These are phyloP conservation scores for Aspergillus cristatus DNA, from an alignment of 495 filamentous ascomycete species.

Conservation along the genomic window DNA sequence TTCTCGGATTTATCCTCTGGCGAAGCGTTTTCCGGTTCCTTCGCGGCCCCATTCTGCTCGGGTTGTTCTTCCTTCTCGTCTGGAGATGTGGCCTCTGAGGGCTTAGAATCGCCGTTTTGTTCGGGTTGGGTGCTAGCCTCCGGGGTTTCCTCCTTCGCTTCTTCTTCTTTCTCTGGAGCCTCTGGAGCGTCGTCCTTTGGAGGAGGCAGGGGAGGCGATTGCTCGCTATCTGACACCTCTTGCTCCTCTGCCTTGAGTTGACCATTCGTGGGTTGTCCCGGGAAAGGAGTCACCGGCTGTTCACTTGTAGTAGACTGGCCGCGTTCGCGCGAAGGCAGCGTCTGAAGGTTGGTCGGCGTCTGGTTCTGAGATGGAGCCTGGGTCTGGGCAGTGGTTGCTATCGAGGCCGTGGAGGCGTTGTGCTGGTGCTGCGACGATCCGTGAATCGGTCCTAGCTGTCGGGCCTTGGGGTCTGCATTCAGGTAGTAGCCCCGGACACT, in stretches of 20 bases:
- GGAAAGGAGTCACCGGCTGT: constrained; percentile 36
- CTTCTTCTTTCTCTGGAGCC: neutral
- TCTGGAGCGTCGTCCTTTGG: constrained; percentile 26
- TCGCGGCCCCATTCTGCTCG: constrained; percentile 1
- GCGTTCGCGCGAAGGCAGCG: constrained; percentile 9
- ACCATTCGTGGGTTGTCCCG: constrained; percentile 25
- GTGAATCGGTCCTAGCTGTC: constrained; percentile 45
- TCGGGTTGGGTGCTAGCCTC: constrained; percentile 8
- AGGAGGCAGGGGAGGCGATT: constrained; percentile 24
- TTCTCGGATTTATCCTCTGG: constrained; percentile 15
- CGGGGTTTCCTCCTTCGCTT: constrained; percentile 5
- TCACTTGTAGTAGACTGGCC: constrained; percentile 18
- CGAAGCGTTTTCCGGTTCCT: constrained; percentile 13
- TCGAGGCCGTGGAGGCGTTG: constrained; percentile 27
- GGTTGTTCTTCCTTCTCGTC: constrained; percentile 4
- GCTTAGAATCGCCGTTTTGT: constrained; percentile 15
- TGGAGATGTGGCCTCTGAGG: neutral
- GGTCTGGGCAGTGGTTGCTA: constrained; percentile 13
- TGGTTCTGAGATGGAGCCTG: constrained; percentile 12
- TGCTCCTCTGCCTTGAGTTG: constrained; percentile 19
- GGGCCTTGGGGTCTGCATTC: constrained; percentile 66
- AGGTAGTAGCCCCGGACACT: constrained; percentile 94
- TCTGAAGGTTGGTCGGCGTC: constrained; percentile 17
- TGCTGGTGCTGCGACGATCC: constrained; percentile 31
- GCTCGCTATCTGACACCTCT: constrained; percentile 22